phyloP scores from a whole-genome alignment of 2,329 filamentous ascomycete species.

The Colletotrichum lini region DNA sequence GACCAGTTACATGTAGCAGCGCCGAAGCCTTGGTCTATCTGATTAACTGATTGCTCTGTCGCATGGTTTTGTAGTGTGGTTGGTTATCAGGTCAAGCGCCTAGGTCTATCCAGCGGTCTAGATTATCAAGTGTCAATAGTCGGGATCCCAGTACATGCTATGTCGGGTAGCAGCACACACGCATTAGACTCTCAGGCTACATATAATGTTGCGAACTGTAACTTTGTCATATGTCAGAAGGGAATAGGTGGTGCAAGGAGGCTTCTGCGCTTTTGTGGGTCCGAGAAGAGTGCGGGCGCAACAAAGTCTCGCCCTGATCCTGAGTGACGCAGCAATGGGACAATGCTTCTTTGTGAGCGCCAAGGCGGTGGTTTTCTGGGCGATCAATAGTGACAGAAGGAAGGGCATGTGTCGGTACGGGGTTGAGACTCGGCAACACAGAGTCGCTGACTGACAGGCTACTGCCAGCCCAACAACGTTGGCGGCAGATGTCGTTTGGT shows the following conservation, averaged over 20 bases:
- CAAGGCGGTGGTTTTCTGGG: constrained; percentile 5
- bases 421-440: background rate
- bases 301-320: constrained; percentile 24
- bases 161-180: background rate
- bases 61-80: too few species aligned
- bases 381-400: background rate
- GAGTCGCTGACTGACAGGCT: too few species aligned
- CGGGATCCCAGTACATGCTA: constrained; percentile 5
- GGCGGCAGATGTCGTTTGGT: constrained; percentile 15
- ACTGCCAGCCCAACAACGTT: background rate
- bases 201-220: constrained; percentile 30
- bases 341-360: background rate
- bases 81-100: too few species aligned
- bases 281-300: constrained; percentile 26
- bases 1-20: background rate
- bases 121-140: background rate
- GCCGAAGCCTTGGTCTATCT: too few species aligned
- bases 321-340: constrained; percentile 10
- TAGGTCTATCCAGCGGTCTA: background rate
- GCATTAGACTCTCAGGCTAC: constrained; percentile 27
- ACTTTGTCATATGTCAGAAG: constrained; percentile 34
- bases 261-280: constrained; percentile 15
- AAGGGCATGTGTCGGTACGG: background rate
- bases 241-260: constrained; percentile 18
- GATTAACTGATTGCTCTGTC: too few species aligned